A percentile compares a stretch with the other conserved stretches of the same genome.
Evolutionary conservation across 2,329 filamentous ascomycete genomes (phyloP).

Genomic region (Cadophora sp.): DNA sequence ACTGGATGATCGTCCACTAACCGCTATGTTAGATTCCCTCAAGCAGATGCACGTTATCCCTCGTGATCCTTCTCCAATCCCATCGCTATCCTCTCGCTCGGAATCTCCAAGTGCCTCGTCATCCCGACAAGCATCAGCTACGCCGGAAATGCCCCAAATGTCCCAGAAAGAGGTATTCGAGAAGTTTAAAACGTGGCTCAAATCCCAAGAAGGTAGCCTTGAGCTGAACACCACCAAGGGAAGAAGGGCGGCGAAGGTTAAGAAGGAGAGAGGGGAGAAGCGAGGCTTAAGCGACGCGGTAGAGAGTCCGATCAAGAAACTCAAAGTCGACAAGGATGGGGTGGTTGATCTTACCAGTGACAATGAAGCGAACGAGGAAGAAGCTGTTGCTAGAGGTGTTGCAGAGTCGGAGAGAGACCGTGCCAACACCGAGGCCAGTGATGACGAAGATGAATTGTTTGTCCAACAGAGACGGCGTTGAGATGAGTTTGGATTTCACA

Average conservation of each 20-base stretch:
- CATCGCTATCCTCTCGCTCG: neutral
- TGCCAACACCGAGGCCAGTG: neutral
- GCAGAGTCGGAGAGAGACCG: neutral
- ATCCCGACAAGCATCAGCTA: neutral
- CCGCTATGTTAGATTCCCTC: constrained; percentile 36
- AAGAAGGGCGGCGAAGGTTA: neutral
- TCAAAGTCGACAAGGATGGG: neutral
- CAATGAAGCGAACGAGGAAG: neutral
- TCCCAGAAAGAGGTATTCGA: neutral
- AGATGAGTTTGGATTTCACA: neutral
- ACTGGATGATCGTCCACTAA: neutral
- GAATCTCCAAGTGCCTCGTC: neutral
- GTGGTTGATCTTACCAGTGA: constrained; percentile 10
- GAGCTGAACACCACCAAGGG: neutral
- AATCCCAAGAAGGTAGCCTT: neutral
- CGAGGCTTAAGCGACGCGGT: neutral
- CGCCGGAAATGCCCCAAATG: neutral
- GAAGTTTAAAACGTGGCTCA: neutral
- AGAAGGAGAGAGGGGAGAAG: constrained; percentile 8
- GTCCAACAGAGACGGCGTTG: neutral
- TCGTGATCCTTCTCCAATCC: constrained; percentile 31
- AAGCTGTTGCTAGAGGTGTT: neutral
- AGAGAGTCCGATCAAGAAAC: neutral
- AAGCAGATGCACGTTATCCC: constrained; percentile 34
- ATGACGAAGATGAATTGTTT: neutral